These are phyloP conservation scores for Colletotrichum lentis DNA, from an alignment of 2,329 filamentous ascomycete genomes.

Conservation along the genomic window DNA sequence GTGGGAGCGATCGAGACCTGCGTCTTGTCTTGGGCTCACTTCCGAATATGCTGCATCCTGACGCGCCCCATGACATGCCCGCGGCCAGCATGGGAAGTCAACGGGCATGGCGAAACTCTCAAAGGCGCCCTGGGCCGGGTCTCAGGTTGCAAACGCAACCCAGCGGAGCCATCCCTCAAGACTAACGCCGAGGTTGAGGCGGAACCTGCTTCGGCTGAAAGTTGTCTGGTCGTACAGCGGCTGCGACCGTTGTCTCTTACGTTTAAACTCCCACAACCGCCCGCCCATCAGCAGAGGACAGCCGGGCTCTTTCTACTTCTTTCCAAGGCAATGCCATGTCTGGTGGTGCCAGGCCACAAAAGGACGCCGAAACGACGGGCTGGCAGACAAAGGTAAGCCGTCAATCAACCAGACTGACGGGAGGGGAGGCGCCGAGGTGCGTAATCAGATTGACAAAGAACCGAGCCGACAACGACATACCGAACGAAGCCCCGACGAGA, in stretches of 20 bases:
- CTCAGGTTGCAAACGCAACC: constrained; percentile 19
- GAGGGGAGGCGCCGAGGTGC: constrained; percentile 5
- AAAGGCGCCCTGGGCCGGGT: constrained; percentile 14
- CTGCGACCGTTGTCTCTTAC: constrained; percentile 14
- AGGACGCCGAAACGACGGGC: constrained; percentile 13
- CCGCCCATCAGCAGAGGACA: constrained; percentile 22
- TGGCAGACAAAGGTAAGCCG: constrained; percentile 9
- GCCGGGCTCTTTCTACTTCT: constrained; percentile 5
- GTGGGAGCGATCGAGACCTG: constrained; percentile 13
- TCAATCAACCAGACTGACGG: not conserved
- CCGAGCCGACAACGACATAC: constrained; percentile 4
- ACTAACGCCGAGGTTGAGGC: constrained; percentile 21
- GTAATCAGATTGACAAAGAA: constrained; percentile 30
- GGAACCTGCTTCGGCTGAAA: constrained; percentile 29
- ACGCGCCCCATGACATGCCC: not conserved
- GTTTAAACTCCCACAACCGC: not conserved
- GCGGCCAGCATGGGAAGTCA: constrained; percentile 3
- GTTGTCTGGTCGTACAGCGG: constrained; percentile 26
- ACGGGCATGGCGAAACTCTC: constrained; percentile 9
- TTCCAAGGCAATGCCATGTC: not conserved
- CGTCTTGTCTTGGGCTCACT: constrained; percentile 4
- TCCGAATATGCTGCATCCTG: not conserved
- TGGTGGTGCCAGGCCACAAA: constrained; percentile 4
- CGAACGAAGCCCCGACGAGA: too few species aligned
- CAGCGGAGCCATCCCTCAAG: constrained; percentile 14